Conservation (phyloP, 2,329 filamentous ascomycete species). For the Penicillium sp. region DNA sequence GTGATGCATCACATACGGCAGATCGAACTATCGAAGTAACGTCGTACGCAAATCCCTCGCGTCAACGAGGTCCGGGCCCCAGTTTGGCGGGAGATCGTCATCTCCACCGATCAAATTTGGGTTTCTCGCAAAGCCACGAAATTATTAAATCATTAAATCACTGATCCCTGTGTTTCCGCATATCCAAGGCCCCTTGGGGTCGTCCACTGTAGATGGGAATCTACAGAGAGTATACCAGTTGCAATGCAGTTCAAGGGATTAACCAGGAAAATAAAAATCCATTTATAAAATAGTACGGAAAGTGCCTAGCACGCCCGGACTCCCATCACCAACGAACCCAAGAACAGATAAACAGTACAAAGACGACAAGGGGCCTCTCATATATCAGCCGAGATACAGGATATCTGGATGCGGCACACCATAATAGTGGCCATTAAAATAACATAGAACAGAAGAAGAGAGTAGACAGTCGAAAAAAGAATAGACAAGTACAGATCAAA, state of each 20-base stretch:
- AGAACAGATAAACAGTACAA: constrained; percentile 3
- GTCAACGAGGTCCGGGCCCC: background rate
- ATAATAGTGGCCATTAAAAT: constrained; percentile 5
- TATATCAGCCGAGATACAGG: constrained; percentile 17
- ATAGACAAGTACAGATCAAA: background rate
- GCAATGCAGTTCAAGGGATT: background rate
- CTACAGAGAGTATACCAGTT: constrained; percentile 5
- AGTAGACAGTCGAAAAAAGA: constrained; percentile 3
- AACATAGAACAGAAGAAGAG: constrained; percentile 15
- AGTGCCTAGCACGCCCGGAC: constrained; percentile 19
- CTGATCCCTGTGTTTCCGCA: background rate
- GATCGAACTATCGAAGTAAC: background rate
- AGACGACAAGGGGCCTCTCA: constrained; percentile 15
- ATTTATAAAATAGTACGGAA: constrained; percentile 7
- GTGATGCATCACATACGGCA: constrained; percentile 4
- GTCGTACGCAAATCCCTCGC: constrained; percentile 2
- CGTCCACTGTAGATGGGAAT: constrained; percentile 5
- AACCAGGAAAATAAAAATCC: background rate
- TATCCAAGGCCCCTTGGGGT: background rate
- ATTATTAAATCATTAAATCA: background rate
- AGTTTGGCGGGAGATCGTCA: background rate
- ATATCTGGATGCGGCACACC: constrained; percentile 2
- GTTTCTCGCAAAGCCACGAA: background rate
- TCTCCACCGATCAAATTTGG: background rate
- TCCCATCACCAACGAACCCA: constrained; percentile 12